Evolutionary conservation across 768 basidiomycete genomes (phyloP).

Genomic region (Russula dissimulans): DNA sequence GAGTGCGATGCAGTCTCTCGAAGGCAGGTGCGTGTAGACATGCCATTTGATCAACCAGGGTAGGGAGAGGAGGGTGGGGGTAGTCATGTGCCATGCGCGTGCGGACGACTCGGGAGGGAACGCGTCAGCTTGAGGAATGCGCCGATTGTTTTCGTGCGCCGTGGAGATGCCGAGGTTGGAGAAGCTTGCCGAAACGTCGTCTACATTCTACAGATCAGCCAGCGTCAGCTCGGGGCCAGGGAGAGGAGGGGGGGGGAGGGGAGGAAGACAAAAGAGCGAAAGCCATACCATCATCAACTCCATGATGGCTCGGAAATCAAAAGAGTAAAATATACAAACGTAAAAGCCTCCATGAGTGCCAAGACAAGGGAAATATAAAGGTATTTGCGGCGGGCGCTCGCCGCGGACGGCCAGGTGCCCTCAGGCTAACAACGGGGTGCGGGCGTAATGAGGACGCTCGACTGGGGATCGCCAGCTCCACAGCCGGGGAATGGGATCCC

Average conservation of each 20-base stretch:
- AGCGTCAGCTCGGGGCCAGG: not conserved
- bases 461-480: not conserved
- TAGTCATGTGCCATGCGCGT: not conserved
- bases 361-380: not conserved
- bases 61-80: not conserved
- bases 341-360: not conserved
- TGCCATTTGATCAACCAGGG: slow-evolving; percentile 2
- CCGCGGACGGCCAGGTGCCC: not conserved
- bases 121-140: not conserved
- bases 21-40: not conserved
- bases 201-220: not conserved
- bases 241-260: not conserved
- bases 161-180: not conserved
- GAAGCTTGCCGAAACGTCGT: not conserved
- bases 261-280: not conserved
- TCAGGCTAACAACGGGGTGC: not conserved
- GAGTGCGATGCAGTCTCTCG: slow-evolving; percentile 6
- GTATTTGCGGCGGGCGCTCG: slow-evolving; percentile 1
- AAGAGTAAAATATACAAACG: not conserved
- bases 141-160: not conserved
- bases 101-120: not conserved
- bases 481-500: not conserved
- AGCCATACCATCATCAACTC: not conserved
- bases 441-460: not conserved
- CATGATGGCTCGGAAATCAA: not conserved